Base-by-base conservation (phyloP, 73 alveolate genomes). In the Loxodes magnus region DNA sequence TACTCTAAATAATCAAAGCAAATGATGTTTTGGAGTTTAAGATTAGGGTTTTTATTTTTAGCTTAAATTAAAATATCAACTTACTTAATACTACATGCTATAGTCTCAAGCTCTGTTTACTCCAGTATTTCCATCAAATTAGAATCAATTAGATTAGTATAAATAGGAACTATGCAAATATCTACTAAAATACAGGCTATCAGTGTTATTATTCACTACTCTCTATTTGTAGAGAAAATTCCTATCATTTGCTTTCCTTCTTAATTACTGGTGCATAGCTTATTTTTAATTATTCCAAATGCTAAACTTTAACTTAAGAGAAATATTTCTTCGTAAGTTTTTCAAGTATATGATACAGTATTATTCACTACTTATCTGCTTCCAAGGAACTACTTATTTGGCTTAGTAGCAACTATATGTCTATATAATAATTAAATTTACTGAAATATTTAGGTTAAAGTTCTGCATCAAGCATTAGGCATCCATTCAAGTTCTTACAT, bases 111-210 rank as follows among this genome's bases (percentile, higher is more conserved):
- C 46, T 67, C 58, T 3, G 77, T 68, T 35, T 68, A 67, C 9
- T 46, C 44, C 26, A 58, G 36, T 14, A 68, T 68, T 23, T 12
- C 37, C 48, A 53, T 53, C 33, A 54, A 29, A 16, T 69, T 49
- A 6, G 20, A 17, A 7, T 42, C 68, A 4, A 73, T 74, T 29
- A 68, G 58, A 26, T 73, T 68, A 31, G 46, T 71, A 56, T 65
- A 65, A 30, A 65, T 9, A 2, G 74, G 51, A 5, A 65, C 75
- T 2, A 43, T 55, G 17, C 68, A 37, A 17, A 59, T 58, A 14
- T 53, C n/a, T 54, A 19, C 46, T 25, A 26, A 41, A 17, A 35
- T 25, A 10, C 70, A 61, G n/a, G 71, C 82, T 29, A 68, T 50
- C 48, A n/a, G 34, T 20, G 71, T 43, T 33, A 68, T 34, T 24